Evolutionary conservation across 192 early-diverging fungal genomes (phyloP).

Genomic region (Backusella mclennaniae): DNA sequence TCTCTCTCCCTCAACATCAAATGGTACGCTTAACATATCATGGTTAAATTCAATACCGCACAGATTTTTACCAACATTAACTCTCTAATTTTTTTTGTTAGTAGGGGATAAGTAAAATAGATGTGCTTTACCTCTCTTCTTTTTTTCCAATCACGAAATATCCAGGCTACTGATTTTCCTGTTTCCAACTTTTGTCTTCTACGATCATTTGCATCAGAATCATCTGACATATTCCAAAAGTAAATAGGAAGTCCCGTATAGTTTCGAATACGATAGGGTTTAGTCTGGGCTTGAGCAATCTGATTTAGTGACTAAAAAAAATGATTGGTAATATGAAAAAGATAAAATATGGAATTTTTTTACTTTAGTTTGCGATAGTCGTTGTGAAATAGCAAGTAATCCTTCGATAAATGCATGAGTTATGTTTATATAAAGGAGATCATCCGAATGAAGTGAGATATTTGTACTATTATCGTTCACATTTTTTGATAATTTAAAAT

Average conservation of each 20-base stretch:
- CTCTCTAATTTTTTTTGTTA: slow-evolving; percentile 8
- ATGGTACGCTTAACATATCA: slow-evolving; percentile 59
- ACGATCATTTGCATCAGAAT: slow-evolving; percentile 45
- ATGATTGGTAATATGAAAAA: neutral
- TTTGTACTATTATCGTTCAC: slow-evolving; percentile 16
- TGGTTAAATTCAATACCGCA: slow-evolving; percentile 59
- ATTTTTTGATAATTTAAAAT: slow-evolving; percentile 35
- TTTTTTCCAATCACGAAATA: slow-evolving; percentile 79
- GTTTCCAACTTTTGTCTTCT: slow-evolving; percentile 48
- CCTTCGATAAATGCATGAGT: slow-evolving; percentile 62
- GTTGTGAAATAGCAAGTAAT: slow-evolving; percentile 29
- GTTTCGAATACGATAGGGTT: slow-evolving; percentile 75
- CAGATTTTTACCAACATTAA: slow-evolving; percentile 8
- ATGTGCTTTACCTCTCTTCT: slow-evolving; percentile 60
- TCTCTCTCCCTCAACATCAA: slow-evolving; percentile 72
- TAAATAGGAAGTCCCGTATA: slow-evolving; percentile 74
- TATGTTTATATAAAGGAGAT: slow-evolving; percentile 70
- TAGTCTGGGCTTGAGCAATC: slow-evolving; percentile 9
- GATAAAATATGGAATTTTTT: neutral
- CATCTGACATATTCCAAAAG: slow-evolving; percentile 66
- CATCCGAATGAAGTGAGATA: slow-evolving; percentile 58
- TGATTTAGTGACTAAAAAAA: slow-evolving; percentile 13
- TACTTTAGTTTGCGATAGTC: slow-evolving; percentile 42
- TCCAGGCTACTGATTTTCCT: slow-evolving; percentile 66
- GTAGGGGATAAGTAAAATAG: neutral